Evolutionary conservation across 768 basidiomycete species (phyloP).

Genomic region (Termitomyces titanicus): DNA sequence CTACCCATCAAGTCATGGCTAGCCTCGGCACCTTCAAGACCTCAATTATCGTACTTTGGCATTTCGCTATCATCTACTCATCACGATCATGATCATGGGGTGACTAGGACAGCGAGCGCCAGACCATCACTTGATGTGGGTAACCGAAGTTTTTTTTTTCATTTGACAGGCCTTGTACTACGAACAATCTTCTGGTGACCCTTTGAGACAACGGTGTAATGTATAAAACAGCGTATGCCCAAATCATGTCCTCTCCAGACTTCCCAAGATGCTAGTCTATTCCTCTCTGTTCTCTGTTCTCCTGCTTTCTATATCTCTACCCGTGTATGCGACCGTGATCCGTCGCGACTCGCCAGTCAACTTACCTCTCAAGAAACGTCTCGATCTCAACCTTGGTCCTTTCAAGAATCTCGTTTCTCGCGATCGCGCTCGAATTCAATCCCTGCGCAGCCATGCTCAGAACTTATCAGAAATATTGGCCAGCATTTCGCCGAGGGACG

Average conservation of each 20-base stretch:
- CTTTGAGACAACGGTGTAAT: neutral
- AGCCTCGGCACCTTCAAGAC: neutral
- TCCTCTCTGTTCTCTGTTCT: constrained; percentile 39
- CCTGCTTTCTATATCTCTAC: constrained; percentile 41
- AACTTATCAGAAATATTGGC: constrained; percentile 29
- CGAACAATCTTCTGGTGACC: neutral
- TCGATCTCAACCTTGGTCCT: constrained; percentile 40
- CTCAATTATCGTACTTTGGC: neutral
- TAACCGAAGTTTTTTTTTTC: no score
- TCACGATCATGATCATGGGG: neutral
- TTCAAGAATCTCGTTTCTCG: constrained; percentile 42
- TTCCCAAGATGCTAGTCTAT: neutral
- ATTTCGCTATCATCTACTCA: neutral
- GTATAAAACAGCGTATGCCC: neutral
- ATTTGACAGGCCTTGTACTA: no score
- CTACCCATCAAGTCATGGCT: no score
- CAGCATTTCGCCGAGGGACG: constrained; percentile 4
- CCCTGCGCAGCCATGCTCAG: constrained; percentile 34
- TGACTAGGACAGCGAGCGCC: no score
- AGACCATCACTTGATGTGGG: no score
- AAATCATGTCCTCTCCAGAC: neutral
- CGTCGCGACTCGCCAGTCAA: constrained; percentile 33
- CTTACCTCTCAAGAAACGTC: constrained; percentile 47
- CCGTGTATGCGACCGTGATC: constrained; percentile 39
- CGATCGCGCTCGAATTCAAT: constrained; percentile 47